Conservation (phyloP, 768 basidiomycete species). For the Termitomyces sp. region DNA sequence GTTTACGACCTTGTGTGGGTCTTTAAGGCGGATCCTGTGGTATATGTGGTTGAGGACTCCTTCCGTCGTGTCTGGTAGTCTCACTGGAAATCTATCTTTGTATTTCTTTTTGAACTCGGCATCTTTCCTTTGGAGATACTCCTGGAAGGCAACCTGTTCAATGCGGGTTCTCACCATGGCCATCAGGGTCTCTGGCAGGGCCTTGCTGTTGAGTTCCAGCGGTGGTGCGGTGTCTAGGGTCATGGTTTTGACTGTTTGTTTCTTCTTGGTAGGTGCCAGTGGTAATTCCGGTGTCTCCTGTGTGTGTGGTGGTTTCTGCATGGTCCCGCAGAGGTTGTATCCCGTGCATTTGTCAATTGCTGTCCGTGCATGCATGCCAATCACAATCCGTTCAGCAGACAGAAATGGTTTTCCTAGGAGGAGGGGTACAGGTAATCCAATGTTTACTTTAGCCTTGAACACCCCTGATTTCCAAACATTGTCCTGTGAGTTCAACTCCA, state of each 20-base stretch:
- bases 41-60: neutral
- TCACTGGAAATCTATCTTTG: neutral
- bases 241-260: too few relatives aligned
- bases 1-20: neutral
- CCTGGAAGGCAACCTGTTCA: neutral
- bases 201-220: neutral
- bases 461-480: too few relatives aligned
- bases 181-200: neutral
- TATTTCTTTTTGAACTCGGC: neutral
- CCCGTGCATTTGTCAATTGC: neutral
- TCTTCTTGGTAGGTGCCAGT: neutral
- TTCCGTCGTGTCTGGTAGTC: neutral
- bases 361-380: conserved; percentile 2
- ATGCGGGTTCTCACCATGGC: neutral
- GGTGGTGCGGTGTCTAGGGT: neutral
- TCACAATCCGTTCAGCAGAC: too few relatives aligned
- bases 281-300: neutral
- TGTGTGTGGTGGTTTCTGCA: neutral
- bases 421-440: too few relatives aligned
- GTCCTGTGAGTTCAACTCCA: conserved; percentile 10
- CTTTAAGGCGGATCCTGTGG: neutral
- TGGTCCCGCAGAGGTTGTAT: neutral
- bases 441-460: too few relatives aligned
- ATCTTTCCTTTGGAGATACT: neutral
- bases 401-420: too few relatives aligned